Evolutionary conservation across 176 grass and related monocot species (phyloP), one percentile per base, ranked within the genome.

Genomic region (Pontederia paniculata): DNA sequence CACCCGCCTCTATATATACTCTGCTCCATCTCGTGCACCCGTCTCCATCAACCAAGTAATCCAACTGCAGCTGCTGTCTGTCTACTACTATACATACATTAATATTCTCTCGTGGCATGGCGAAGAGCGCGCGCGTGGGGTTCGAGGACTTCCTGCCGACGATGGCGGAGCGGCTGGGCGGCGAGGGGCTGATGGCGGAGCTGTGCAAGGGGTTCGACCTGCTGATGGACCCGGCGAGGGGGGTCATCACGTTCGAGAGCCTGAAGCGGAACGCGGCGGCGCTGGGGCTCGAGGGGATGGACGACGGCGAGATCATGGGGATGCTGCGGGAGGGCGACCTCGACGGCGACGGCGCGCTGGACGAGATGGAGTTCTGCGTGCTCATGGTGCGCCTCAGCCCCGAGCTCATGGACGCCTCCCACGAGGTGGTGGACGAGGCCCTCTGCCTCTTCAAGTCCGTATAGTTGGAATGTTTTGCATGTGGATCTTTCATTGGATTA

Each of bases 161-260:
- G 42, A 97, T 97, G 86, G 93, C 72, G 0, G 85, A 68, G 73
- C 80, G 80, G 49, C 80, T 97, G 23, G 86, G 93, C 0, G 65
- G 42, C 0, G 86, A 97, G 21, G 86, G 86, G 48, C 69, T 97
- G 60, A 79, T 97, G 55, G 55, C 67, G 67, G 86, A 97, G 80
- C 83, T 90, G 42, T 90, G 93, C 86, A 97, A 91, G 73, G 93
- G 86, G 60, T 97, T 97, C 72, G 55, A 70, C 74, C 59, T 90
- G 77, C 82, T 97, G 42, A 97, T 88, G 86, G 93, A 97, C 28
- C 46, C 68, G 23, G 59, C 12, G 9, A 71, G 58, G 5, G 77
- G 77, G 12, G 75, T 80, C 65, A 97, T 97, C 71, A 97, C 93
- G 44, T 73, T 74, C 14, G 83, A 83, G 31, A 97, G 93, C 72